Conservation (phyloP, 495 filamentous ascomycete species). For the Penicillium herquei region DNA sequence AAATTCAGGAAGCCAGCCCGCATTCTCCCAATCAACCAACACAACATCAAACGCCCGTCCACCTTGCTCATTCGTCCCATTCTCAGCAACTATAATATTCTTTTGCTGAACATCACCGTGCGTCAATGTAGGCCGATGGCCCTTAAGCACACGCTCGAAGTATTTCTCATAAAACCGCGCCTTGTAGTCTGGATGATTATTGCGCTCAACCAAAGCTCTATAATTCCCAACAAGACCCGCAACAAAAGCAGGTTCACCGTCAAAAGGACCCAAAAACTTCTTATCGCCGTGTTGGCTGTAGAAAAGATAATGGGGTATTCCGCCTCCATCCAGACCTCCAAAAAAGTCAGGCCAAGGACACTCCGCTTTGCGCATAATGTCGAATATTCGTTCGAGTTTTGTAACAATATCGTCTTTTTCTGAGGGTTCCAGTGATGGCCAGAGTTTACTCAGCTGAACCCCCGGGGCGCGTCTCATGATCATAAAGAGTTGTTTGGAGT, state of each 20-base stretch:
- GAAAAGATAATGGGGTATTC: slow-evolving; percentile 23
- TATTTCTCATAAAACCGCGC: slow-evolving; percentile 25
- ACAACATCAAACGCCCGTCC: slow-evolving; percentile 25
- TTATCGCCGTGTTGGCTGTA: slow-evolving; percentile 19
- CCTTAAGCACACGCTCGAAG: slow-evolving; percentile 17
- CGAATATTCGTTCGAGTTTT: slow-evolving; percentile 18
- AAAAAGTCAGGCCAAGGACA: slow-evolving; percentile 24
- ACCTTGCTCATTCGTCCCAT: slow-evolving; percentile 19
- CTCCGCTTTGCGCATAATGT: slow-evolving; percentile 19
- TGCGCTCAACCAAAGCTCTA: slow-evolving; percentile 19
- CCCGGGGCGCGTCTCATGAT: slow-evolving; percentile 27
- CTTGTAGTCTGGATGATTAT: slow-evolving; percentile 23
- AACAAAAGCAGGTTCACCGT: slow-evolving; percentile 22
- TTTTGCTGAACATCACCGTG: slow-evolving; percentile 32
- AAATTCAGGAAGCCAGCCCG: slow-evolving; percentile 28
- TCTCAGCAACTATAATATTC: slow-evolving; percentile 29
- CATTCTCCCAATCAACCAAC: slow-evolving; percentile 26
- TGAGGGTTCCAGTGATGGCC: slow-evolving; percentile 21
- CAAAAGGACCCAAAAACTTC: slow-evolving; percentile 21
- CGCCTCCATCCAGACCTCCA: slow-evolving; percentile 20
- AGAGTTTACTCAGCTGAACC: slow-evolving; percentile 20
- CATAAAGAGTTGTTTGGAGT: slow-evolving; percentile 20
- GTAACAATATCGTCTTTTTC: slow-evolving; percentile 27
- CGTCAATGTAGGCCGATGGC: slow-evolving; percentile 27
- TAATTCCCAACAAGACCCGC: slow-evolving; percentile 24